These are phyloP conservation scores for Pelargonium citronellum DNA, from an alignment of 441 rosid genomes.

Conservation along the genomic window DNA sequence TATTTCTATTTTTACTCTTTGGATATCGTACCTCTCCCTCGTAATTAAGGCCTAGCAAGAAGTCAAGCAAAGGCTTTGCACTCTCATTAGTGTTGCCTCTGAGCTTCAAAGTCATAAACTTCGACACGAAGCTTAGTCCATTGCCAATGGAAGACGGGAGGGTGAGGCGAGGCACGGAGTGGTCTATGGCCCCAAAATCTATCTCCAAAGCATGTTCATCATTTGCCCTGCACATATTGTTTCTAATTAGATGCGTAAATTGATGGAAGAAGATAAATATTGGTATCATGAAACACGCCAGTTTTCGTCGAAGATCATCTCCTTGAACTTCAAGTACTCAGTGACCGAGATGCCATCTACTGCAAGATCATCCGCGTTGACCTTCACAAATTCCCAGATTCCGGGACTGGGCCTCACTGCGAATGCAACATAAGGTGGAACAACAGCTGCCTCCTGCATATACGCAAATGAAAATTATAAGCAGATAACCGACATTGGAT, in stretches of 20 bases:
- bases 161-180: slow-evolving; percentile 63
- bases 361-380: slow-evolving; percentile 44
- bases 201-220: slow-evolving; percentile 73
- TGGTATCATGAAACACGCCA: slow-evolving; percentile 35
- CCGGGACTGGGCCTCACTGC: slow-evolving; percentile 79
- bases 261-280: too few relatives aligned
- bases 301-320: slow-evolving; percentile 49
- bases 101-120: slow-evolving; percentile 46
- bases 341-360: slow-evolving; percentile 45
- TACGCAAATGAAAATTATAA: too few relatives aligned
- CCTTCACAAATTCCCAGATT: slow-evolving; percentile 66
- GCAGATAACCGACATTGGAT: too few relatives aligned
- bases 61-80: slow-evolving; percentile 69
- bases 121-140: slow-evolving; percentile 83
- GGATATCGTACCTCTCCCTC: slow-evolving; percentile 61
- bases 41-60: slow-evolving; percentile 56
- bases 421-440: slow-evolving; percentile 66
- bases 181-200: slow-evolving; percentile 81
- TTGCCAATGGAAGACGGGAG: slow-evolving; percentile 92
- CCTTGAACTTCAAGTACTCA: slow-evolving; percentile 74
- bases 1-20: too few relatives aligned
- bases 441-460: slow-evolving; percentile 69
- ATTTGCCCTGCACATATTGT: slow-evolving; percentile 41
- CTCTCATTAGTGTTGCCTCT: slow-evolving; percentile 33
- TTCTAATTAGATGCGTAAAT: too few relatives aligned